Conservation (phyloP, 2,329 filamentous ascomycete species). For the Sarocladium oryzae region DNA sequence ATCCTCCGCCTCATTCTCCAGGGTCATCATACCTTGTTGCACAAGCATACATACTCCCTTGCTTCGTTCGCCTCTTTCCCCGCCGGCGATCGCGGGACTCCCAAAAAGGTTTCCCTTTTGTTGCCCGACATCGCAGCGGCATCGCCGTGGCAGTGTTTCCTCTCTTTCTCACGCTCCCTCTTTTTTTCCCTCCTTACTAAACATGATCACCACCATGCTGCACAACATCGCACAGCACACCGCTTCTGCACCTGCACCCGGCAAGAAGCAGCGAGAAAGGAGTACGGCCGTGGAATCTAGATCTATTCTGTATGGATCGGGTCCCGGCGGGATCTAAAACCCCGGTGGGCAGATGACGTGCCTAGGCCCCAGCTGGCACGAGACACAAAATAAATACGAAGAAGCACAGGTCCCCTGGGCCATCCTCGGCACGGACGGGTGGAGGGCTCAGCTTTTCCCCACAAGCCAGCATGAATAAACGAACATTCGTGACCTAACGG, state of each 20-base stretch:
- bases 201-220: not conserved
- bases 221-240: not conserved
- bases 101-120: too few relatives aligned
- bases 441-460: not conserved
- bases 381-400: constrained; percentile 1
- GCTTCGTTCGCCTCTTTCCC: too few relatives aligned
- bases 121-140: not conserved
- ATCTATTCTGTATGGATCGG: not conserved
- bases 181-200: too few relatives aligned
- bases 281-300: not conserved
- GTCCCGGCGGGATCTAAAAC: not conserved
- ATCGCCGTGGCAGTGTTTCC: not conserved
- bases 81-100: too few relatives aligned
- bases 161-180: too few relatives aligned
- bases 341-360: not conserved
- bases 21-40: too few relatives aligned
- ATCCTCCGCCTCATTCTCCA: too few relatives aligned
- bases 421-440: not conserved
- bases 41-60: too few relatives aligned
- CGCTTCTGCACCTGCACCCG: not conserved
- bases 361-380: not conserved
- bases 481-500: too few relatives aligned
- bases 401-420: not conserved
- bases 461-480: not conserved
- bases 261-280: not conserved